Conservation (phyloP, 176 grass and related monocot species). For the Calamus simplicifolius region DNA sequence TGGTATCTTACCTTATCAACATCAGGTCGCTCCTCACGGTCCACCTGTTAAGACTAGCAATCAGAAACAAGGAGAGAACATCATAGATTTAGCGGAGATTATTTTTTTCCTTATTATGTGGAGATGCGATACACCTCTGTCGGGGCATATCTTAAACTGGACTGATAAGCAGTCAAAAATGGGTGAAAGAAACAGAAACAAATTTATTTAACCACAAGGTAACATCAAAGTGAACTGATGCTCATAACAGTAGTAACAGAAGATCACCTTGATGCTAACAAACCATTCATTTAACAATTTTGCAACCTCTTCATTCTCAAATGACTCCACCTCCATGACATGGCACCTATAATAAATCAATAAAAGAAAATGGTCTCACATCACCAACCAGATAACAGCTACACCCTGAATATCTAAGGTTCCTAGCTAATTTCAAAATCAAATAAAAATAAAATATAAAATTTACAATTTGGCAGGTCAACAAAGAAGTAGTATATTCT, state of each 20-base stretch:
- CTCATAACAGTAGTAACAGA: not conserved
- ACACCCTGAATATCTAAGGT: too few species aligned
- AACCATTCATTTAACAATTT: conserved; percentile 89
- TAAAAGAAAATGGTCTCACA: too few species aligned
- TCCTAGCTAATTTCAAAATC: too few species aligned
- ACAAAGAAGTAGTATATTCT: too few species aligned
- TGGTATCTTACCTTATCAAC: conserved; percentile 73
- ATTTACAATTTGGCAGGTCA: too few species aligned
- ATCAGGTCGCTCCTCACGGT: conserved; percentile 92
- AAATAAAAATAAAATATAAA: too few species aligned
- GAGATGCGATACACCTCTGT: too few species aligned
- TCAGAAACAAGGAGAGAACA: conserved; percentile 29
- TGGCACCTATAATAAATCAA: conserved; percentile 49
- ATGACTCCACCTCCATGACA: conserved; percentile 97
- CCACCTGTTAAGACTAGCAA: conserved; percentile 71
- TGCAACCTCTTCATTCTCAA: conserved; percentile 83
- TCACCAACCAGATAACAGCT: too few species aligned
- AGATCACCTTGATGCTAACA: conserved; percentile 89
- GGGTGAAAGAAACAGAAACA: too few species aligned
- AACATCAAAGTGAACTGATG: not conserved
- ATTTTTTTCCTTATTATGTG: too few species aligned
- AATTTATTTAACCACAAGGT: too few species aligned
- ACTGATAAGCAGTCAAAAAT: not conserved
- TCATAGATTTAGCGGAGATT: too few species aligned
- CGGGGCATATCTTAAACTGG: not conserved